Evolutionary conservation across 2,329 filamentous ascomycete species (phyloP), one percentile per base, ranked within the genome.

Genomic region (Ophioceras dolichostomum): DNA sequence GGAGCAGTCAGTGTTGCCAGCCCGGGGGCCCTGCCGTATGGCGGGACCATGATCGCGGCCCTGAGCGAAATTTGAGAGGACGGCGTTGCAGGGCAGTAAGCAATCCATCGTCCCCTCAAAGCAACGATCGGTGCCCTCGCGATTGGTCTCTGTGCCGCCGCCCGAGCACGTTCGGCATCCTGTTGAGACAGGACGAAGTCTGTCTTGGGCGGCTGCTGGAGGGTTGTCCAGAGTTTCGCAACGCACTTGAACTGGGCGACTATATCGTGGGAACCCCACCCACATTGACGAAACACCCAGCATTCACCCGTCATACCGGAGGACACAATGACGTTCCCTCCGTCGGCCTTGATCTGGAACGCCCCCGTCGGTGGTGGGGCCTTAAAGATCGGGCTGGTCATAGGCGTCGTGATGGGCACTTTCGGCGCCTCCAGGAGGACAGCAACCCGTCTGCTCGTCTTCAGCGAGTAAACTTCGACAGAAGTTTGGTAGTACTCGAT

Each of bases 211-310:
- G 63, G 61, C 45, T 76, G 71, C 51, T 91, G 84, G 20, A 94
- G 65, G 32, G 78, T 79, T 1, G 91, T 95, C 91, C 91, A 98
- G 14, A 93, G 63, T 60, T 98, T 98, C 16, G 81, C 88, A 39
- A 91, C 67, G 49, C 87, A 95, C 27, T 59, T 64, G 54, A 70
- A 79, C 13, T 57, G 52, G 32, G 61, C 45, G 17, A 60, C 59
- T 1, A 56, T 51, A 17, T 70, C 68, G 33, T 60, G 58, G 1
- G 57, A 50, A 38, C 14, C 5, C 3, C 7, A 26, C 8, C 22
- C 22, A 12, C 22, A 26, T 43, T 77, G 71, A 8, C 67, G 62
- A 48, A 72, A 96, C 7, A 94, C 64, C 68, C 83, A 94, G 32
- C 89, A 78, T 59, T 96, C 89, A 10, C 89, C 89, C 35, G 85